Base-by-base conservation (phyloP, 2,329 filamentous ascomycete genomes). In the Alternaria rosae region DNA sequence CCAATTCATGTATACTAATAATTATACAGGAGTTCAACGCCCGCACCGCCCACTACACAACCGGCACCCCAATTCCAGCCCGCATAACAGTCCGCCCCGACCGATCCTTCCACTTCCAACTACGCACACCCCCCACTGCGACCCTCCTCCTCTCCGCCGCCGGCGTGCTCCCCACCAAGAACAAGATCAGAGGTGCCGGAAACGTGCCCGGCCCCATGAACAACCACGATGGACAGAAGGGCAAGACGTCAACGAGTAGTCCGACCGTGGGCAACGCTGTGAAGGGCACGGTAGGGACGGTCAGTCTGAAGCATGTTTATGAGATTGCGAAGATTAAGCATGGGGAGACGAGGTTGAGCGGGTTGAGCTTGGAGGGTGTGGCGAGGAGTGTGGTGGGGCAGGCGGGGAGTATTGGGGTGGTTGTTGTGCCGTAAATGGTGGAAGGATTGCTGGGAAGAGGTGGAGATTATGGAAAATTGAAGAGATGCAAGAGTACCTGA, bases 261-360 rank as follows among this genome's bases (percentile, higher is more conserved):
- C 77, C 77, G 50, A 79, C 74, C 32, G 69, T 62, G 6, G 78
- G 76, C 1, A 91, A 89, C 57, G 91, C 92, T 0, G 91, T 90
- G 1, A 85, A 90, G 63, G 92, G 97, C 70, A 88, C 84, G 8
- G 88, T 97, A n/a, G 95, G 94, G 60, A 91, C 88, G 4, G 86
- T 99, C 58, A 95, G 91, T 73, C 82, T 99, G 75, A 99, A 99
- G 85, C 95, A 99, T 82, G 85, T 99, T 21, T 98, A 93, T 82
- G 94, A 98, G 83, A 98, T 99, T 80, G 95, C 95, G 68, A 94
- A 92, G 85, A 96, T 99, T 76, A 99, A 99, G 86, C 91, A 81
- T 57, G 68, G 70, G 3, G 83, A 85, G 80, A 75, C 71, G 42
- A 73, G 83, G 59, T 67, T 85, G 67, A 76, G 71, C 76, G 90